These are phyloP conservation scores for Akanthomyces dipterigenus DNA, from an alignment of 2,329 filamentous ascomycete species.

Conservation along the genomic window DNA sequence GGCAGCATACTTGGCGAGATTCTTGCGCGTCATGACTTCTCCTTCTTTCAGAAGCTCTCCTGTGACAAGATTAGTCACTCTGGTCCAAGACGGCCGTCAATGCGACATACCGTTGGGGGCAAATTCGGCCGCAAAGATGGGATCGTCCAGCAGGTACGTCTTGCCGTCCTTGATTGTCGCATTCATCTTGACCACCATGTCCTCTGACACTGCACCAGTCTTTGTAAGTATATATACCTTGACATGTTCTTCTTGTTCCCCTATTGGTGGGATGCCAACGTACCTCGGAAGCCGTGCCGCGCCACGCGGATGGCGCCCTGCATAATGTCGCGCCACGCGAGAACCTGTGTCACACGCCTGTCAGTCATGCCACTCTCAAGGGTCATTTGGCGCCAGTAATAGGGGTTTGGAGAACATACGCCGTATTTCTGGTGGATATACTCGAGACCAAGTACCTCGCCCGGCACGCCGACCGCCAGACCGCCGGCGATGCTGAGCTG, in stretches of 20 bases:
- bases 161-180: slow-evolving; percentile 20
- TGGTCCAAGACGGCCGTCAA: not conserved
- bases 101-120: slow-evolving; percentile 58
- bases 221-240: no score
- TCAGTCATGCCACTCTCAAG: not conserved
- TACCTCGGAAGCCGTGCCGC: slow-evolving; percentile 58
- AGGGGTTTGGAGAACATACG: no score
- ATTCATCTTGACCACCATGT: slow-evolving; percentile 69
- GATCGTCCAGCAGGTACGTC: slow-evolving; percentile 68
- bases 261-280: no score
- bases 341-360: slow-evolving; percentile 25
- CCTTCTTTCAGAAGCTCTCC: slow-evolving; percentile 62
- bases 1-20: slow-evolving; percentile 55
- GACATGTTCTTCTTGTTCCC: no score
- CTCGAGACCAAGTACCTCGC: slow-evolving; percentile 72
- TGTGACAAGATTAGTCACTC: slow-evolving; percentile 14
- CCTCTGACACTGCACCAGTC: slow-evolving; percentile 58
- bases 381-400: no score
- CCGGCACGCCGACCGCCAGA: slow-evolving; percentile 63
- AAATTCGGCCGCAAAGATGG: slow-evolving; percentile 81
- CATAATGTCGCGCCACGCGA: slow-evolving; percentile 67
- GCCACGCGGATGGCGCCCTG: slow-evolving; percentile 69
- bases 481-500: slow-evolving; percentile 64
- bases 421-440: slow-evolving; percentile 70
- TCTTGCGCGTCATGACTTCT: slow-evolving; percentile 71